Evolutionary conservation across 2,329 filamentous ascomycete species (phyloP), one percentile per base, ranked within the genome.

Genomic region (Stachybotrys elegans): DNA sequence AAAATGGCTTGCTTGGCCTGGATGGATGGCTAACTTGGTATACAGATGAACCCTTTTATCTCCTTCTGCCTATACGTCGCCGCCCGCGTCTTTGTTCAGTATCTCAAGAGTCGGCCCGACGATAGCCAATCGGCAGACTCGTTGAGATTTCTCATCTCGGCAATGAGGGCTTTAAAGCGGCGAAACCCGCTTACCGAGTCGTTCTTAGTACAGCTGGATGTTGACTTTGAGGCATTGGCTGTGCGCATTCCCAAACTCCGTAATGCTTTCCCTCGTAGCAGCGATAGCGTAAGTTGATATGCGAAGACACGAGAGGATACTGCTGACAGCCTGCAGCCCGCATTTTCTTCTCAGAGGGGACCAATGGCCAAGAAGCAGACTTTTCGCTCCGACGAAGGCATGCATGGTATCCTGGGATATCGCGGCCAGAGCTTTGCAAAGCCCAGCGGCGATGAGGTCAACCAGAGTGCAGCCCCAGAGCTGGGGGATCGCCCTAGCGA

Each of bases 31-130:
- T 62, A 46, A 67, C 46, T 42, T 22, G 25, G 38, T 39, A 6
- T 2, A 12, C 48, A 96, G 89, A 88, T 95, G 80, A 95, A 96
- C 53, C 89, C 92, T 0, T 97, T 96, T 61, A 86, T 95, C 55
- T 90, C 89, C 0, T 97, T 97, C 65, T 95, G 90, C 59, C 77
- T 98, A 35, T 97, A 96, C 56, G 91, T 97, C n/a, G 86, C 92
- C 11, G 88, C 92, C 19, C 81, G 93, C 42, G 92, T 97, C 0
- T 97, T 97, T 58, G 85, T 97, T 7, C 92, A 97, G 61, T 96
- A 94, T 57, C 75, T 97, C n/a, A 96, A 95, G 65, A 93, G 87
- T 45, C 78, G 86, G n/a, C 89, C 91, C 1, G 84, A 92, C 22
- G 92, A 97, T 63, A 81, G 75, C 58, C 87, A 81, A 63, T 86